Evolutionary conservation across 768 basidiomycete genomes (phyloP), one percentile per base, ranked within the genome.

Genomic region (Saitozyma sp.): DNA sequence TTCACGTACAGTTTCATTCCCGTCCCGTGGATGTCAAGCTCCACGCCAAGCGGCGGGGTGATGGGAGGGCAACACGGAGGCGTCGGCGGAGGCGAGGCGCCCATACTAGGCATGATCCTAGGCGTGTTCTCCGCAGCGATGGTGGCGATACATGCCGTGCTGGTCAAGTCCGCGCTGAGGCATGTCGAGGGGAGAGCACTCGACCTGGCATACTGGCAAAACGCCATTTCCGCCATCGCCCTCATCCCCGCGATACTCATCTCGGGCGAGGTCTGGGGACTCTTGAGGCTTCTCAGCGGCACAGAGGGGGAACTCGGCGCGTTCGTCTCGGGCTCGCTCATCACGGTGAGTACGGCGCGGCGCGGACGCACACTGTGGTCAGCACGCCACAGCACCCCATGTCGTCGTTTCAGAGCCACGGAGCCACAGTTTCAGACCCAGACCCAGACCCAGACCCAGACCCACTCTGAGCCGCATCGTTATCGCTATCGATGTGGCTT

Each of bases 201-300:
- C 8, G 66, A 71, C 50, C 45, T 71, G 16, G 66, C 69, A 16
- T 71, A 67, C 54, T 71, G 69, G 69, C 61, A 62, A 29, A 69
- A 69, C 49, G 55, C 56, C 9, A 29, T 69, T 6, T 62, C 59
- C 9, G 65, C 60, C 1, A 38, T 69, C n/a, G 68, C 43, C 1
- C 50, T 69, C 6, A 13, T 65, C 0, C 64, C 65, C 10, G 54
- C 49, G 0, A 63, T 69, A 14, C 7, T 66, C 9, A 38, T 65
- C 20, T 56, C 58, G 0, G 64, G 68, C 1, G 68, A 69, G 48
- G 13, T 66, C 5, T 48, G 46, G 46, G 29, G 29, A 5, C 29
- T 29, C 29, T 29, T 29, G 29, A 29, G 29, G 29, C 29, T 29
- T 29, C 29, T 29, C 29, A 29, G 29, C 29, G 29, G 29, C 29